Evolutionary conservation across 106 monocot species (phyloP), one percentile per base, ranked within the genome.

Genomic region (Apostasia shenzhenica): DNA sequence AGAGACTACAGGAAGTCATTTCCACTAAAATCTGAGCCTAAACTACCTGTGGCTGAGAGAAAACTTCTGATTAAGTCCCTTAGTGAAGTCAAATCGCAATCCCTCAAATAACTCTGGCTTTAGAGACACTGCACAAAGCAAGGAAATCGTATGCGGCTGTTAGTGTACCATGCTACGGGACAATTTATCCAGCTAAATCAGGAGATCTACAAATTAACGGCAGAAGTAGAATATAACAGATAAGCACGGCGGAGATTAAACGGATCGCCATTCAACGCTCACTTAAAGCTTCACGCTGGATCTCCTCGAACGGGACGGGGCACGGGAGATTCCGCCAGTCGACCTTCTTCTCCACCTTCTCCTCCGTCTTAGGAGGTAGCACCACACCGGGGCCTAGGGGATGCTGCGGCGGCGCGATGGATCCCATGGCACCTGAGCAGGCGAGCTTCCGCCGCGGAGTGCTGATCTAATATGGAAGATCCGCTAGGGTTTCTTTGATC

Each of bases 31-130:
- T 42, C 45, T 10, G 62, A 43, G 0, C 14, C 73, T 65, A 6
- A 74, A 54, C 2, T 55, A 99, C 93, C 99, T 93, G 77, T 99
- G 99, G 70, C 93, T 93, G 40, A 99, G 78, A 0, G 93, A 85
- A 77, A 99, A 99, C 69, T 82, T 99, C 72, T 99, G 99, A 76
- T 90, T 99, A 11, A 99, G 76, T 1, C 85, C 88, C 54, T 99
- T 99, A 26, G 93, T 99, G 66, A 99, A 99, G 59, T 99, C 99
- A 76, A 99, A 99, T 40, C 99, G 78, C 54, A 99, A 72, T 70
- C 99, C 99, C 67, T 93, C 99, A 66, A 99, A 99, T 51, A 88
- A 63, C 50, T 99, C 99, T 11, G 99, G 93, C 79, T 93, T 99
- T 76, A 99, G 78, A 6, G 99, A 93, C 99, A 99, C 99, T 99